Evolutionary conservation across 129 eudicot species (phyloP).

Genomic region (Flaveria trinervia): DNA sequence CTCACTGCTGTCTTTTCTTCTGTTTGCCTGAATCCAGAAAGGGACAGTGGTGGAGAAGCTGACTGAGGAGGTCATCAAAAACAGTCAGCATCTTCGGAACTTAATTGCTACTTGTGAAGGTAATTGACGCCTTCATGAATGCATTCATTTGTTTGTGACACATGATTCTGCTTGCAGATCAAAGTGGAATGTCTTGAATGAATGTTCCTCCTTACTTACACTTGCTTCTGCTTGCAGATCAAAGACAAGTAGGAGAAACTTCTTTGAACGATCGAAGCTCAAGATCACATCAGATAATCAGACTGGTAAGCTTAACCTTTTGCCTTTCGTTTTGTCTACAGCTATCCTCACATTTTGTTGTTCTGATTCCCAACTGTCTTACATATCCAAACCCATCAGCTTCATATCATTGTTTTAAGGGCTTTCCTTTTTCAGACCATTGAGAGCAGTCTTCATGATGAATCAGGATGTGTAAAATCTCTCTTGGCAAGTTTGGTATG

Average conservation of each 20-base stretch:
- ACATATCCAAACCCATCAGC: constrained; percentile 4
- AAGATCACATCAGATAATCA: constrained; percentile 95
- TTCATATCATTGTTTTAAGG: constrained; percentile 21
- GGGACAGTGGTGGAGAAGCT: constrained; percentile 92
- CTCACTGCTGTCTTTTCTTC: not conserved
- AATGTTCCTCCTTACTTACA: not conserved
- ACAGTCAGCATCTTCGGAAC: constrained; percentile 69
- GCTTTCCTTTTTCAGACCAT: constrained; percentile 52
- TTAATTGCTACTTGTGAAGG: constrained; percentile 94
- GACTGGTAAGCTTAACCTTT: constrained; percentile 59
- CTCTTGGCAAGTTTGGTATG: constrained; percentile 86
- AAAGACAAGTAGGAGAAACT: constrained; percentile 98
- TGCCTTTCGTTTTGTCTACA: constrained; percentile 4
- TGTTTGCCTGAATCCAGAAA: constrained; percentile 55
- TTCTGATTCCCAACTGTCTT: not conserved
- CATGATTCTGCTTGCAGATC: not conserved
- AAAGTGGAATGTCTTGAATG: not conserved
- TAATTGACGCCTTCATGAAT: constrained; percentile 18
- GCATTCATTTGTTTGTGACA: not conserved
- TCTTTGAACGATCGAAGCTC: constrained; percentile 91
- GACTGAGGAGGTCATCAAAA: constrained; percentile 69
- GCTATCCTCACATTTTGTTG: not conserved
- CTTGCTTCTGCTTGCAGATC: constrained; percentile 58
- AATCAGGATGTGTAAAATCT: constrained; percentile 67
- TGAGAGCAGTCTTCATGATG: constrained; percentile 77